Base-by-base conservation (phyloP, 2,329 filamentous ascomycete genomes). In the Incumbomyces lentus region DNA sequence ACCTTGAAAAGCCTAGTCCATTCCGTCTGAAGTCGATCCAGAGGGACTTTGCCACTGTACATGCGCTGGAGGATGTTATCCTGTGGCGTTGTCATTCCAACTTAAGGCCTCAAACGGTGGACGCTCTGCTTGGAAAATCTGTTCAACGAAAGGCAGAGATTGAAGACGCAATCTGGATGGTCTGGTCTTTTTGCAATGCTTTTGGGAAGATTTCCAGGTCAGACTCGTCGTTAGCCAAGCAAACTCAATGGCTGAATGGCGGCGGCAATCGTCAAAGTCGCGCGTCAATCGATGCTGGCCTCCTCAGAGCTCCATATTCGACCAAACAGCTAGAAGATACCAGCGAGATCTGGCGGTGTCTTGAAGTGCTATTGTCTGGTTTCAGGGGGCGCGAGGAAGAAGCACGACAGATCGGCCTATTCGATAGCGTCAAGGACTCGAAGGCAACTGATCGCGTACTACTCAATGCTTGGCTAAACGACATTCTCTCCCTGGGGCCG, bases 131-230 rank as follows among this genome's bases (percentile, higher is more conserved):
- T 1, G 73, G 71, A 3, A 59, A 67, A 16, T 66, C 70, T 36
- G 63, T 68, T 7, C 54, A 60, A 2, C 67, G 69, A 7, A 68
- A 72, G 1, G 64, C 66, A 34, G 71, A 76, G 47, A 68, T 81
- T 19, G 74, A 81, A 48, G 71, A 79, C 59, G 78, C 78, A 0
- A 70, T 82, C 40, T 82, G 77, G 76, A 73, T 78, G 2, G 74
- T 82, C 26, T 81, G 78, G 78, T 78, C 73, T 1, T 82, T 82
- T 60, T 81, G 78, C 60, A 72, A 71, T 45, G 73, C 81, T 29
- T 82, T 82, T 44, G 79, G 79, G 1, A 47, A 50, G 30, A 71
- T 68, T 41, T 69, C 69, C 0, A 38, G 30, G 42, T 45, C 42
- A 6, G 42, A 45, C 38, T 16, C 42, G 29, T 37, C 42, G 6